These are phyloP conservation scores for Royoungia palumana DNA, from an alignment of 768 basidiomycete species.

Conservation along the genomic window DNA sequence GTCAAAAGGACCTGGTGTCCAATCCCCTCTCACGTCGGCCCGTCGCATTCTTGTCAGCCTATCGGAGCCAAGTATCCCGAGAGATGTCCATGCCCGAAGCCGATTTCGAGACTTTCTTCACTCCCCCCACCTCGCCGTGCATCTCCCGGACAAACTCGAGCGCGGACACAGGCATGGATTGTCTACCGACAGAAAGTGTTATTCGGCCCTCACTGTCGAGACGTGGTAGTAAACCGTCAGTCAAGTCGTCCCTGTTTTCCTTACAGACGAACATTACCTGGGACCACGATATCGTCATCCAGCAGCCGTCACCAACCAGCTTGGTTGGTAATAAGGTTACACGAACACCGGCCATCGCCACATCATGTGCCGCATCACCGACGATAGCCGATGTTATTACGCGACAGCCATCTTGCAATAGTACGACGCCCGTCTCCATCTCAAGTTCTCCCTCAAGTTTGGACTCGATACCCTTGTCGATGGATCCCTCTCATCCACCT, in stretches of 20 bases:
- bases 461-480: conserved; percentile 23
- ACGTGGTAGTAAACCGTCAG: conserved; percentile 31
- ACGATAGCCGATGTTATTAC: conserved; percentile 18
- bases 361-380: conserved; percentile 19
- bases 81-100: conserved; percentile 34
- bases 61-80: conserved; percentile 9
- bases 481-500: conserved; percentile 24
- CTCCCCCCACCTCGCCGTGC: conserved; percentile 42
- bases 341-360: conserved; percentile 4
- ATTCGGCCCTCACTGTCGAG: conserved; percentile 41
- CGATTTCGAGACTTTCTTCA: conserved; percentile 39
- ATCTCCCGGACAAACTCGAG: conserved; percentile 21
- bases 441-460: conserved; percentile 31
- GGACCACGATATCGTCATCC: conserved; percentile 36
- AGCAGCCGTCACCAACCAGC: conserved; percentile 26
- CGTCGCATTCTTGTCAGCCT: conserved; percentile 10
- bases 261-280: conserved; percentile 36
- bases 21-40: conserved; percentile 1
- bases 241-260: conserved; percentile 15
- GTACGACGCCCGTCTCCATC: conserved; percentile 17
- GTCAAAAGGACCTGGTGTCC: conserved; percentile 5
- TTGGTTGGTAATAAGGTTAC: conserved; percentile 19
- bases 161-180: conserved; percentile 10
- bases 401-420: conserved; percentile 9
- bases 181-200: conserved; percentile 8